These are phyloP conservation scores for Epichloe gansuensis DNA, from an alignment of 2,329 filamentous ascomycete genomes.

Conservation along the genomic window DNA sequence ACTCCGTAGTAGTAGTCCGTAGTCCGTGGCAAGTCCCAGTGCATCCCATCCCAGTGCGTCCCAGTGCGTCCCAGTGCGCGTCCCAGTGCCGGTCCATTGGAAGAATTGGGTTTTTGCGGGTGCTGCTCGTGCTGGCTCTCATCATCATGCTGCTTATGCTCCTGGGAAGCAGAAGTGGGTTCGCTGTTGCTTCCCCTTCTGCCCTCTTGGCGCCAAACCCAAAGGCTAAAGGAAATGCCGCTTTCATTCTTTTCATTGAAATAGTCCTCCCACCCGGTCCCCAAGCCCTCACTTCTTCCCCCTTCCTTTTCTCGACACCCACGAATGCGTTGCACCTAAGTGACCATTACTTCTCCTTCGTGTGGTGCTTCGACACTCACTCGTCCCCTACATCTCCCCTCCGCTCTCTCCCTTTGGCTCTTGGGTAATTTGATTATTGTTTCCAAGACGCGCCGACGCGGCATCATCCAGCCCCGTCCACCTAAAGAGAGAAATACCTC, in stretches of 20 bases:
- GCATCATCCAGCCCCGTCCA: not conserved
- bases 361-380: conserved; percentile 32
- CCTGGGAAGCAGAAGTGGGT: conserved; percentile 6
- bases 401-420: conserved; percentile 5
- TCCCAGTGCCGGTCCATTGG: too few relatives aligned
- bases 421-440: conserved; percentile 4
- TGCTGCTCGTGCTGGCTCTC: not conserved
- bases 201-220: not conserved
- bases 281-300: conserved; percentile 12
- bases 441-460: conserved; percentile 1
- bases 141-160: not conserved
- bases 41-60: too few relatives aligned
- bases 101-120: not conserved
- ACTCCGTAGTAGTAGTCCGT: too few relatives aligned
- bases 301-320: conserved; percentile 29
- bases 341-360: conserved; percentile 31
- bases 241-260: conserved; percentile 25
- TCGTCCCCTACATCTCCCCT: conserved; percentile 7
- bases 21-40: too few relatives aligned
- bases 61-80: too few relatives aligned
- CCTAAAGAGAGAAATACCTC: conserved; percentile 4
- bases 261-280: conserved; percentile 26
- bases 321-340: conserved; percentile 36
- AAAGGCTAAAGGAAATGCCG: conserved; percentile 6
- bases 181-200: conserved; percentile 5